Evolutionary conservation across 176 grass and related monocot species (phyloP).

Genomic region (Cenchrus fungigraminus): DNA sequence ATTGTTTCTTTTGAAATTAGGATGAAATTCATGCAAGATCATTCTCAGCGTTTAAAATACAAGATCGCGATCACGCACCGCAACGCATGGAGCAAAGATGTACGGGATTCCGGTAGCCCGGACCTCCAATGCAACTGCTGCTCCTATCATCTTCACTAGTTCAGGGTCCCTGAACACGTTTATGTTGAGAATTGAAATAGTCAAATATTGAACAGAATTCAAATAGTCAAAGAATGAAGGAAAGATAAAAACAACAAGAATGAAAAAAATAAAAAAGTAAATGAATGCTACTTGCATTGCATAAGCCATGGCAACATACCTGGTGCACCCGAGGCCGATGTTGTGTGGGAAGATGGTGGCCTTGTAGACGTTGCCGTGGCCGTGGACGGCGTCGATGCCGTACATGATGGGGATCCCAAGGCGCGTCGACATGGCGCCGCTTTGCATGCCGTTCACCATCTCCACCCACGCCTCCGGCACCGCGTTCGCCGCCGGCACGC

Average conservation of each 20-base stretch:
- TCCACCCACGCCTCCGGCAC: constrained; percentile 53
- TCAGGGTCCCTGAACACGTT: constrained; percentile 53
- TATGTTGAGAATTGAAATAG: no score
- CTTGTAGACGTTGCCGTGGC: constrained; percentile 73
- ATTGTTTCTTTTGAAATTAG: neutral
- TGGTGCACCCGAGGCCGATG: constrained; percentile 67
- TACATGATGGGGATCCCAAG: constrained; percentile 84
- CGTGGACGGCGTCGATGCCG: constrained; percentile 86
- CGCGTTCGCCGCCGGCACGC: constrained; percentile 50
- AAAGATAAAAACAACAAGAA: no score
- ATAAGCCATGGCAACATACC: neutral
- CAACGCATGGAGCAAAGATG: constrained; percentile 66
- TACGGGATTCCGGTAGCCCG: constrained; percentile 76
- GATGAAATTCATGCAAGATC: neutral
- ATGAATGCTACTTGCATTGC: no score
- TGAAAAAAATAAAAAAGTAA: no score
- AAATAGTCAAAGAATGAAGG: no score
- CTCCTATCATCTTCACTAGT: constrained; percentile 66
- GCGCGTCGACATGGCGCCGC: constrained; percentile 54
- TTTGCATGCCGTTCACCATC: constrained; percentile 60
- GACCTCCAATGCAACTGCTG: constrained; percentile 64
- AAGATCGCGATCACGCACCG: neutral
- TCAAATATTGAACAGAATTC: no score
- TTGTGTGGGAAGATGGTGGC: constrained; percentile 92
- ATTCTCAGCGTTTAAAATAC: neutral